Base-by-base conservation (phyloP, 768 basidiomycete genomes). In the Agaricus sinodeliciosus region DNA sequence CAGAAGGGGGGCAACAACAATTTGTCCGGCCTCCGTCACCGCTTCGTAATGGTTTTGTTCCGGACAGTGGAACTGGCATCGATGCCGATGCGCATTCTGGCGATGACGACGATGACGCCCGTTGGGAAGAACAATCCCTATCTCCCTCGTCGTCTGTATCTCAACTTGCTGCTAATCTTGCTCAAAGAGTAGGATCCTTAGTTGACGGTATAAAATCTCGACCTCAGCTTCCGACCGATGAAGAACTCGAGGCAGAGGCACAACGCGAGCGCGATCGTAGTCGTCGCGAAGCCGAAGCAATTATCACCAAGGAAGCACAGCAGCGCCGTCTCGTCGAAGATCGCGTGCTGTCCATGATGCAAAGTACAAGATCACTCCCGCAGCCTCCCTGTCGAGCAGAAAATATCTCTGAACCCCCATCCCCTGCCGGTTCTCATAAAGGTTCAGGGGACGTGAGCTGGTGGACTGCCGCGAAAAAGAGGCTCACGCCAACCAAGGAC, bases 211-310 rank as follows among this genome's bases (percentile, higher is more conserved):
- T 79, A 3, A 67, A 75, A 5, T 69, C 70, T 13, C 73, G 73
- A 40, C 68, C 72, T 6, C 58, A 58, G 4, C 66, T 76, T 60
- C 86, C 79, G 2, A 79, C 84, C 1, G 87, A 90, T 61, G 87
- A 84, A 0, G 87, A 93, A 62, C 67, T 93, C 8, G 90, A 91
- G 67, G 87, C 86, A 2, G 85, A 90, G 56, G 89, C 87, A 8
- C 79, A 85, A 54, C 71, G 81, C 25, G 89, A 91, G 63, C 79
- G 90, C 41, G 90, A 91, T 58, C 70, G 74, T 40, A 86, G 84
- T 58, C 71, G 90, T 54, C 73, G 81, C 36, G 88, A 91, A 63
- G 90, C 90, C 0, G 90, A 92, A 64, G 75, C 73, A 1, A 92
- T 92, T 57, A 68, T 92, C 26, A 82, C 75, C 0, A 74, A 67